Evolutionary conservation across 352 stramenopile species (phyloP).

Genomic region (Albugo laibachii): DNA sequence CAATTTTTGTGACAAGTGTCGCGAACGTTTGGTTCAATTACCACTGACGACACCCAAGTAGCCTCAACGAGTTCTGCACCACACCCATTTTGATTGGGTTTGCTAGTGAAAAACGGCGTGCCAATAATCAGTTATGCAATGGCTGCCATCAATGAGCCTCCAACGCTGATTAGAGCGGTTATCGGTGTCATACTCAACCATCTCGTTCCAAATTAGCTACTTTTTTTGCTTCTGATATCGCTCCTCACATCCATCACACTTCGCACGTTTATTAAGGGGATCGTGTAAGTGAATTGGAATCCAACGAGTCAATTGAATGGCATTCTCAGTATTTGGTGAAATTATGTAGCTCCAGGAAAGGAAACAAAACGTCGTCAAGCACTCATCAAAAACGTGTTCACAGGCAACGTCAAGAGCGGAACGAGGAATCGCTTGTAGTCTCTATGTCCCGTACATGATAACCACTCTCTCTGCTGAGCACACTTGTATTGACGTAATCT

Average conservation of each 20-base stretch:
- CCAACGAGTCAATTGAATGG: background rate
- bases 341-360: conserved; percentile 24
- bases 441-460: conserved; percentile 28
- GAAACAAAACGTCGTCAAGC: conserved; percentile 22
- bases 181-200: conserved; percentile 74
- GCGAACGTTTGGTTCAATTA: conserved; percentile 91
- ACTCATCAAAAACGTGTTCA: conserved; percentile 29
- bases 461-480: background rate
- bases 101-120: conserved; percentile 50
- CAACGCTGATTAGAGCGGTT: conserved; percentile 59
- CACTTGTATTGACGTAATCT: background rate
- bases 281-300: conserved; percentile 14
- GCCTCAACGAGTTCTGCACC: conserved; percentile 3
- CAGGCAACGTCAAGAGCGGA: conserved; percentile 20
- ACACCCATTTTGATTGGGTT: background rate
- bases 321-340: background rate
- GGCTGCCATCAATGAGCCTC: conserved; percentile 97
- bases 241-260: conserved; percentile 59
- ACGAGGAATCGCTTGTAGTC: conserved; percentile 33
- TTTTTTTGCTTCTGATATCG: conserved; percentile 50
- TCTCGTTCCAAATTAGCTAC: conserved; percentile 66
- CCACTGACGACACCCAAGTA: conserved; percentile 81
- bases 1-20: conserved; percentile 91
- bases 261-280: conserved; percentile 48
- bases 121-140: conserved; percentile 96